Conservation (phyloP, 202 grass and related monocot genomes). For the Hordeum pubiflorum region DNA sequence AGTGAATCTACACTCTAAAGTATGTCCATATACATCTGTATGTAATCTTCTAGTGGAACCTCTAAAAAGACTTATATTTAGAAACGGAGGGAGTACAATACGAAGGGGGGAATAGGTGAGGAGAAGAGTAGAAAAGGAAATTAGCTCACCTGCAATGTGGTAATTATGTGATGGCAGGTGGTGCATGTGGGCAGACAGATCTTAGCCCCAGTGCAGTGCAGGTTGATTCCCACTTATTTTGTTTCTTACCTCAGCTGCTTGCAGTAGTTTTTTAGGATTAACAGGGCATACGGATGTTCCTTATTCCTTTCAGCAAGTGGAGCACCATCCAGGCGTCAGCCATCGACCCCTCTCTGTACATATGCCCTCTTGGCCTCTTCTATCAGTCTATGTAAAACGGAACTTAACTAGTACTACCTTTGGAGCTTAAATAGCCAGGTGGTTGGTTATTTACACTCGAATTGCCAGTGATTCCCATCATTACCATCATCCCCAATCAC, state of each 20-base stretch:
- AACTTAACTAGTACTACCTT: no score
- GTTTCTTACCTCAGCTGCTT: not conserved
- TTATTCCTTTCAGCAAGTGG: not conserved
- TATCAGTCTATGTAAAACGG: not conserved
- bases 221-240: not conserved
- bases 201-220: not conserved
- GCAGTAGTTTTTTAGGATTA: not conserved
- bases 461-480: not conserved
- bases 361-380: not conserved
- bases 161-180: not conserved
- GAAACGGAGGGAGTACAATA: no score
- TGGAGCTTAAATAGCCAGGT: not conserved
- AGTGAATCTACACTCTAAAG: no score
- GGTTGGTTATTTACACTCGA: not conserved
- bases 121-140: slow-evolving; percentile 1
- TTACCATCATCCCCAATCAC: not conserved
- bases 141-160: slow-evolving; percentile 25
- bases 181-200: slow-evolving; percentile 18
- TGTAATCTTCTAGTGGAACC: no score
- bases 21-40: no score
- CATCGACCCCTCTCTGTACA: not conserved
- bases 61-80: no score
- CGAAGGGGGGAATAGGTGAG: not conserved
- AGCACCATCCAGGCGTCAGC: not conserved
- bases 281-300: not conserved